Evolutionary conservation across 2,329 filamentous ascomycete genomes (phyloP).

Genomic region (Acephala macrosclerotiorum): DNA sequence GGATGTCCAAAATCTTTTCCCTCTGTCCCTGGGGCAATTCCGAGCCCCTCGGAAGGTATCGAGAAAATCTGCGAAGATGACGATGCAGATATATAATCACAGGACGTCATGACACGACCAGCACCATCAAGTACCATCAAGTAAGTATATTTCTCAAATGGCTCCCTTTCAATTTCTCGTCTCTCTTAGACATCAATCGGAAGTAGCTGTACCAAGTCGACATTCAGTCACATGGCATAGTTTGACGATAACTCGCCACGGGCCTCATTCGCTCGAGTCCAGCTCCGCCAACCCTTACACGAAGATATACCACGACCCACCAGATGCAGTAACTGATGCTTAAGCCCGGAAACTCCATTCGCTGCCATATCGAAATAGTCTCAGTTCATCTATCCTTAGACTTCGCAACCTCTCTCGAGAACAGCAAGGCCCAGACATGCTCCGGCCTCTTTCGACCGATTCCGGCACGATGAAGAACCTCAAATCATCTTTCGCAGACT

Average conservation of each 20-base stretch:
- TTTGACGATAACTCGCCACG: neutral
- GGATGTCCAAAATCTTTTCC: neutral
- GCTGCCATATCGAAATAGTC: slow-evolving; percentile 68
- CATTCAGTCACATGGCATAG: neutral
- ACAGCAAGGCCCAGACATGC: slow-evolving; percentile 73
- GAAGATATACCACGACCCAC: slow-evolving; percentile 65
- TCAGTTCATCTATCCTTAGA: slow-evolving; percentile 71
- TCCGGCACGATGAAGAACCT: slow-evolving; percentile 74
- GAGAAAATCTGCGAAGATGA: neutral
- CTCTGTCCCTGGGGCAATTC: neutral
- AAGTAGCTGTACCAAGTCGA: neutral
- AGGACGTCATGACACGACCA: neutral
- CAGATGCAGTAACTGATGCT: slow-evolving; percentile 68
- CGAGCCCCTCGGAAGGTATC: no score
- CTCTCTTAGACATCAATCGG: neutral
- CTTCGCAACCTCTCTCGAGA: slow-evolving; percentile 75
- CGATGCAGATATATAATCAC: neutral
- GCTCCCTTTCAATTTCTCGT: neutral
- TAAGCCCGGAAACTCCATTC: slow-evolving; percentile 68
- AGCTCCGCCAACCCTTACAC: slow-evolving; percentile 60
- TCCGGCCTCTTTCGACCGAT: slow-evolving; percentile 76
- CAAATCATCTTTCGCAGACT: slow-evolving; percentile 75
- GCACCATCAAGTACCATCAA: neutral
- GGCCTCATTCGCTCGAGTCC: neutral
- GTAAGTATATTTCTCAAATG: neutral